These are phyloP conservation scores for Penicillium sp. DNA, from an alignment of 2,329 filamentous ascomycete genomes.

Conservation along the genomic window DNA sequence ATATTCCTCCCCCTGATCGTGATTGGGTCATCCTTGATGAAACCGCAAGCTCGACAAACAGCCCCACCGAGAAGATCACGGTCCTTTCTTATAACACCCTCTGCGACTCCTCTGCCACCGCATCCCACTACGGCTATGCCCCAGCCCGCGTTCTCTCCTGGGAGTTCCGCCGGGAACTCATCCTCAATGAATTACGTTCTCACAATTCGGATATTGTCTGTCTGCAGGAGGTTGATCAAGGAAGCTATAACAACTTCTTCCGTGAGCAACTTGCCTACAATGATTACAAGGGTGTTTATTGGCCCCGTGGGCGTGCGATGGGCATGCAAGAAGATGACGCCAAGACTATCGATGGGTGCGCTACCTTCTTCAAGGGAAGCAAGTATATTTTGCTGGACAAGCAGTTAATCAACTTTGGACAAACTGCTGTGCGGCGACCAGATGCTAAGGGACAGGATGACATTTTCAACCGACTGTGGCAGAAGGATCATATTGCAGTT, in stretches of 20 bases:
- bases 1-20: constrained; percentile 75
- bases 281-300: constrained; percentile 93
- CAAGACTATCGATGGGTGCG: constrained; percentile 90
- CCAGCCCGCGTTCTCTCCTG: constrained; percentile 80
- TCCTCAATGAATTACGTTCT: constrained; percentile 78
- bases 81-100: constrained; percentile 95
- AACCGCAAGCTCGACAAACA: constrained; percentile 51
- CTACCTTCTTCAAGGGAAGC: constrained; percentile 93
- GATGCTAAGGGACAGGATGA: constrained; percentile 98
- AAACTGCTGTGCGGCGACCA: constrained; percentile 88
- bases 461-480: constrained; percentile 98
- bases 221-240: constrained; percentile 89
- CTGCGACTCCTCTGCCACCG: constrained; percentile 89
- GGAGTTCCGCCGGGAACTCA: constrained; percentile 82
- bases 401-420: constrained; percentile 88
- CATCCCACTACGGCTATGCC: constrained; percentile 85
- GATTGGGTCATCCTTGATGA: constrained; percentile 76
- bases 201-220: constrained; percentile 88
- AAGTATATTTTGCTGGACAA: constrained; percentile 96
- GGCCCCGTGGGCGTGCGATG: constrained; percentile 84
- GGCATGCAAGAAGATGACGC: constrained; percentile 92
- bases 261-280: constrained; percentile 80
- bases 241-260: constrained; percentile 91
- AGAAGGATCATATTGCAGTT: constrained; percentile 94
- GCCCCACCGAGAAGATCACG: constrained; percentile 70